phyloP scores from a whole-genome alignment of 192 early-diverging fungal genomes.

The Coemansia asiatica region DNA sequence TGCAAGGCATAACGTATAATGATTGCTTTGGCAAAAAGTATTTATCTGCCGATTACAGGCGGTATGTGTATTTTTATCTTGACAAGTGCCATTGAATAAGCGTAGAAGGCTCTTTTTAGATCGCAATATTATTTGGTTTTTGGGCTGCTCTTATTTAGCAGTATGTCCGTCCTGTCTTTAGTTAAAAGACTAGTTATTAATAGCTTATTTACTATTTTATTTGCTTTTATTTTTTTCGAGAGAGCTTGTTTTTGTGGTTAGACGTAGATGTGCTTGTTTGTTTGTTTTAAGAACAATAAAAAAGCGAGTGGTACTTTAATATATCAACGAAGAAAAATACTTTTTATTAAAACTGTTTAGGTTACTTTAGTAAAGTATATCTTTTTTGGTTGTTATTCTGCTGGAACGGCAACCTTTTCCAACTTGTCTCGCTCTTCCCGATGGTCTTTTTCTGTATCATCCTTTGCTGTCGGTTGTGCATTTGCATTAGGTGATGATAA shows the following conservation, averaged over 20 bases:
- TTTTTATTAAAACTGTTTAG: not conserved
- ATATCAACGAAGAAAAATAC: not conserved
- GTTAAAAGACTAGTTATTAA: too few species aligned
- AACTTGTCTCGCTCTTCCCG: not conserved
- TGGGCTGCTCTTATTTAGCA: not conserved
- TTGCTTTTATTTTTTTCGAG: not conserved
- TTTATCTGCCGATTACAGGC: not conserved
- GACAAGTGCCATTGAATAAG: too few species aligned
- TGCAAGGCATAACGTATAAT: too few species aligned
- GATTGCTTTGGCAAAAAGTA: not conserved
- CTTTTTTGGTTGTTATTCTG: not conserved
- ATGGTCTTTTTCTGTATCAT: too few species aligned
- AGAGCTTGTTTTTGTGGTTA: too few species aligned
- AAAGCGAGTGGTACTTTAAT: not conserved
- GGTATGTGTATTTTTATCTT: too few species aligned
- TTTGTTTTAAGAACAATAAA: slow-evolving; percentile 1
- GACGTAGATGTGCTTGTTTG: not conserved
- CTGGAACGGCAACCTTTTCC: slow-evolving; percentile 6
- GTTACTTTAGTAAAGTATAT: not conserved
- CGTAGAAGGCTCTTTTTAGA: not conserved
- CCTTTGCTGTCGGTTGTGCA: too few species aligned
- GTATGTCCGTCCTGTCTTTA: not conserved
- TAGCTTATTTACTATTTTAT: not conserved
- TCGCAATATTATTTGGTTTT: not conserved
- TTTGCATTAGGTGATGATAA: not conserved